Evolutionary conservation across 1,284 basidiomycete genomes (phyloP).

Genomic region (Ustilago bromivora): DNA sequence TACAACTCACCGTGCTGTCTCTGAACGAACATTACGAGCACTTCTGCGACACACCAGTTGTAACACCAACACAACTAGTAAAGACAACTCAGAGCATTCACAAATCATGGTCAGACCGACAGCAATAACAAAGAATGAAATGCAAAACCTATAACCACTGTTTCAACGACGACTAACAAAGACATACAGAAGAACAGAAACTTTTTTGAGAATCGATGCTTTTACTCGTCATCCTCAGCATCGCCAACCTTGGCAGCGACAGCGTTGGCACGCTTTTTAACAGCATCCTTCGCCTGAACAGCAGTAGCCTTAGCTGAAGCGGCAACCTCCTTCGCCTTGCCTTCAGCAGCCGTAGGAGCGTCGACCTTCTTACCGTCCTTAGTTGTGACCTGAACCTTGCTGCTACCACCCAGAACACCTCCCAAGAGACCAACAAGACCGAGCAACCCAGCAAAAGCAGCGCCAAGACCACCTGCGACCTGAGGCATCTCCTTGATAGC

Average conservation of each 20-base stretch:
- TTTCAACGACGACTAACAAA: constrained; percentile 6
- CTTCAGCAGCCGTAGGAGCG: constrained; percentile 41
- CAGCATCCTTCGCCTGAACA: constrained; percentile 52
- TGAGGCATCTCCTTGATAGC: constrained; percentile 64
- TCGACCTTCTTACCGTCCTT: constrained; percentile 60
- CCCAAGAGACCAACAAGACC: constrained; percentile 58
- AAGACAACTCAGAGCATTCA: not conserved
- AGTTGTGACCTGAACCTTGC: constrained; percentile 30
- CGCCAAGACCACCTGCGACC: constrained; percentile 59
- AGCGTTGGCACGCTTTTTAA: constrained; percentile 56
- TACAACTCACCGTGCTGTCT: too few species aligned
- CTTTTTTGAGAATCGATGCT: not conserved
- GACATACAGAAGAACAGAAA: not conserved
- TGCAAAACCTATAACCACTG: constrained; percentile 7
- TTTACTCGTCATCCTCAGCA: constrained; percentile 48
- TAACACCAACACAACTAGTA: not conserved
- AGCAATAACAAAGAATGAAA: not conserved
- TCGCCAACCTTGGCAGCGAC: constrained; percentile 53
- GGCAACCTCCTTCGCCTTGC: constrained; percentile 48
- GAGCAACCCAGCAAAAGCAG: constrained; percentile 56
- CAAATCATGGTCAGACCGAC: not conserved
- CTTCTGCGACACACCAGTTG: not conserved
- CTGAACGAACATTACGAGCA: not conserved
- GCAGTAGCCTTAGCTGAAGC: constrained; percentile 53
- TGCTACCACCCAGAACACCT: constrained; percentile 52